phyloP scores from a whole-genome alignment of 345 rosid genomes.

The Ricinus communis region DNA sequence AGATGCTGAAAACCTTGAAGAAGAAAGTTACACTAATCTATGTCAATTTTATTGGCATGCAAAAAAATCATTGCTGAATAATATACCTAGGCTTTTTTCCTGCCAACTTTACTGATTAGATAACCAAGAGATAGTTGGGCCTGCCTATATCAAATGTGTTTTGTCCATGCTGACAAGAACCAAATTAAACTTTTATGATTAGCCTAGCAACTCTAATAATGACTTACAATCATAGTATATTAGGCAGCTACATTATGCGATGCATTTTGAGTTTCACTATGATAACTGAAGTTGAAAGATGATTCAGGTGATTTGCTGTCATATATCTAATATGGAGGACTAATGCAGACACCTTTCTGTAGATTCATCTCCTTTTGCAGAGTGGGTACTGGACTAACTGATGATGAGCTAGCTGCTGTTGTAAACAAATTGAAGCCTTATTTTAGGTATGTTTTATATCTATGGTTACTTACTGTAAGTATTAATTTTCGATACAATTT shows the following conservation, averaged over 20 bases:
- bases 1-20: no score
- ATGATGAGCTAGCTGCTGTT: constrained; percentile 80
- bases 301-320: not conserved
- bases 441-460: constrained; percentile 54
- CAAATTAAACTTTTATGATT: not conserved
- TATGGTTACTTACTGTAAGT: not conserved
- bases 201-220: not conserved
- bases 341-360: constrained; percentile 31
- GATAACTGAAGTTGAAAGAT: not conserved
- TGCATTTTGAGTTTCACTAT: not conserved
- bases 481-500: not conserved
- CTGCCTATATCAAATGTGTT: not conserved
- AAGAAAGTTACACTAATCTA: no score
- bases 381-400: constrained; percentile 92
- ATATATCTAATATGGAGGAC: not conserved
- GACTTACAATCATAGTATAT: not conserved
- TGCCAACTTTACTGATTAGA: not conserved
- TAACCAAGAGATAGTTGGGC: not conserved
- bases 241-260: not conserved
- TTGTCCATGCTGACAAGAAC: not conserved
- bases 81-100: not conserved
- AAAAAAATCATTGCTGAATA: no score
- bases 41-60: no score
- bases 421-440: constrained; percentile 84
- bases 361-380: constrained; percentile 93